phyloP scores from a whole-genome alignment of 805 yeast species.

The Barnettozyma salicaria region DNA sequence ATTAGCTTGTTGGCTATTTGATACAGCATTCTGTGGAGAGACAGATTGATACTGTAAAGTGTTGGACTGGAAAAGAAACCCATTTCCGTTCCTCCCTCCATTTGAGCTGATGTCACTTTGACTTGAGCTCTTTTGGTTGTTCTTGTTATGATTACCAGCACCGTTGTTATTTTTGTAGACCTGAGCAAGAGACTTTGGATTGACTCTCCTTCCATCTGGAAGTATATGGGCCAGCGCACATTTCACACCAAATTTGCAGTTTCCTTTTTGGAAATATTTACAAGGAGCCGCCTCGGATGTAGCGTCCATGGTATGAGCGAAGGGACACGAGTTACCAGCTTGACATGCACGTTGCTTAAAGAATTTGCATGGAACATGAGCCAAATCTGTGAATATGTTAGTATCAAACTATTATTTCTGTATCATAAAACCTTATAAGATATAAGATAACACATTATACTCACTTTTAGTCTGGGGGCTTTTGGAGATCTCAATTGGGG shows the following conservation, averaged over 20 bases:
- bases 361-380: slow-evolving; percentile 97
- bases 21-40: slow-evolving; percentile 1
- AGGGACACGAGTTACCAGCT: slow-evolving; percentile 90
- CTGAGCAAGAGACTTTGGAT: slow-evolving; percentile 39
- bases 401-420: slow-evolving; percentile 10
- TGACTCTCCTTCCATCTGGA: slow-evolving; percentile 84
- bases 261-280: slow-evolving; percentile 93
- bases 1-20: not conserved
- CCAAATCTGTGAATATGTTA: slow-evolving; percentile 43
- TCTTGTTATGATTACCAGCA: not conserved
- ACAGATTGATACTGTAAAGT: slow-evolving; percentile 1
- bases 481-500: slow-evolving; percentile 21
- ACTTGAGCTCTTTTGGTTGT: not conserved
- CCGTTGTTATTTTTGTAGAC: slow-evolving; percentile 14
- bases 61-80: slow-evolving; percentile 1
- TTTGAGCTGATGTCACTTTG: not conserved
- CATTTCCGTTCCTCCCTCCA: not conserved
- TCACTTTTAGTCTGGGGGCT: slow-evolving; percentile 24
- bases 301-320: slow-evolving; percentile 63
- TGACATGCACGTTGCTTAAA: slow-evolving; percentile 90
- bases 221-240: slow-evolving; percentile 91
- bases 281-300: slow-evolving; percentile 58
- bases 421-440: slow-evolving; percentile 1
- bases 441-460: slow-evolving; percentile 9
- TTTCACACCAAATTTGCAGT: slow-evolving; percentile 89